Percentiles rank a stretch among this genome's conserved stretches.
These are phyloP conservation scores for Pleomassaria siparia DNA, from an alignment of 2,329 filamentous ascomycete genomes.

Conservation along the genomic window DNA sequence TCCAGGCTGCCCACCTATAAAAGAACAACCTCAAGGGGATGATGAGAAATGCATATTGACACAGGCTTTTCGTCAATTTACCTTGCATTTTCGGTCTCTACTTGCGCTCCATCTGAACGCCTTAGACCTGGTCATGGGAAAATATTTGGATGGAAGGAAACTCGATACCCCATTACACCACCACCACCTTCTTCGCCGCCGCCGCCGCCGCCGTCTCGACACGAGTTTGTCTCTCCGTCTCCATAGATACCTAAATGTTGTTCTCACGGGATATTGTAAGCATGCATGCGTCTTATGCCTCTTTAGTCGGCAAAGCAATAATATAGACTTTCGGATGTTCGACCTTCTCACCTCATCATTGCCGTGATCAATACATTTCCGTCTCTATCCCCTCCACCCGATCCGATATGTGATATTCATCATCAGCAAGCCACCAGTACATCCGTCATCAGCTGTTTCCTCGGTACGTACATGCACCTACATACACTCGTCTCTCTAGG, in stretches of 20 bases:
- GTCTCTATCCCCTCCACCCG: too few species aligned
- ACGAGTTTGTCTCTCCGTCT: neutral
- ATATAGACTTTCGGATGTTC: neutral
- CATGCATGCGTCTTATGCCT: neutral
- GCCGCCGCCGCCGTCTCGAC: neutral
- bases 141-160: conserved; percentile 1
- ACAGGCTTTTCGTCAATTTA: conserved; percentile 20
- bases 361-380: too few species aligned
- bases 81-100: conserved; percentile 13
- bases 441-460: too few species aligned
- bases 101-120: conserved; percentile 9
- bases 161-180: neutral
- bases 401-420: too few species aligned
- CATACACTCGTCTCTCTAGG: too few species aligned
- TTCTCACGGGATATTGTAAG: neutral
- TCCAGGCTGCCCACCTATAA: conserved; percentile 34
- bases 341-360: too few species aligned
- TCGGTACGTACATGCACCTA: too few species aligned
- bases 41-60: conserved; percentile 11
- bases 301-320: neutral
- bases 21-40: neutral
- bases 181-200: too few species aligned
- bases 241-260: conserved; percentile 1
- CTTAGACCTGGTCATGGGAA: conserved; percentile 2
- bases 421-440: too few species aligned